A percentile compares a stretch with the other conserved stretches of the same genome.
Conservation (phyloP, 306 rosid genomes). For the Albizia julibrissin region DNA sequence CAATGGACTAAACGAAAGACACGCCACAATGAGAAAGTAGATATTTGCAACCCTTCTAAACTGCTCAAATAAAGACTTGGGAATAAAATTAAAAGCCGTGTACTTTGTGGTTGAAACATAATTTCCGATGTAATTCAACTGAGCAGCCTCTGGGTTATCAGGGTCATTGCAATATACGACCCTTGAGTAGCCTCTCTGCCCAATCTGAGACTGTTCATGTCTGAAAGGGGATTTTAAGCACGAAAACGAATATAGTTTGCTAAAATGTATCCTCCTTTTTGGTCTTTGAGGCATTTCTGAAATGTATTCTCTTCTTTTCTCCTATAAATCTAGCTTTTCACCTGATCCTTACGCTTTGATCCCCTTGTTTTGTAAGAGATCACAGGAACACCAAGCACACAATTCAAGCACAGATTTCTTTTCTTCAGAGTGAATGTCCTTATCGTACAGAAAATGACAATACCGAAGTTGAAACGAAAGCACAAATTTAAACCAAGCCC, state of each 20-base stretch:
- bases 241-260: conserved; percentile 68
- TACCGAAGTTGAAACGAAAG: not conserved
- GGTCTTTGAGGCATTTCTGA: conserved; percentile 57
- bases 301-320: conserved; percentile 31
- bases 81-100: conserved; percentile 65
- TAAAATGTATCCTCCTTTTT: conserved; percentile 57
- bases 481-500: conserved; percentile 38
- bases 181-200: conserved; percentile 70
- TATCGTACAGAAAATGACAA: conserved; percentile 6
- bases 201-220: conserved; percentile 65
- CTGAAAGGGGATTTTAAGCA: conserved; percentile 48
- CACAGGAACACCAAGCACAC: conserved; percentile 33
- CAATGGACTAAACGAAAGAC: conserved; percentile 82
- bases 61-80: conserved; percentile 90
- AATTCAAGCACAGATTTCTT: conserved; percentile 34
- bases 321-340: conserved; percentile 25
- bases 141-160: conserved; percentile 50
- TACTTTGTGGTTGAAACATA: conserved; percentile 87
- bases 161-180: conserved; percentile 72
- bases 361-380: conserved; percentile 28
- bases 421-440: not conserved
- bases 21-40: conserved; percentile 83
- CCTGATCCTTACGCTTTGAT: conserved; percentile 17
- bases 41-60: conserved; percentile 91
- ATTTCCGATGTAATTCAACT: conserved; percentile 64